phyloP scores from a whole-genome alignment of 192 early-diverging fungal species.

The Coemansia sp. region DNA sequence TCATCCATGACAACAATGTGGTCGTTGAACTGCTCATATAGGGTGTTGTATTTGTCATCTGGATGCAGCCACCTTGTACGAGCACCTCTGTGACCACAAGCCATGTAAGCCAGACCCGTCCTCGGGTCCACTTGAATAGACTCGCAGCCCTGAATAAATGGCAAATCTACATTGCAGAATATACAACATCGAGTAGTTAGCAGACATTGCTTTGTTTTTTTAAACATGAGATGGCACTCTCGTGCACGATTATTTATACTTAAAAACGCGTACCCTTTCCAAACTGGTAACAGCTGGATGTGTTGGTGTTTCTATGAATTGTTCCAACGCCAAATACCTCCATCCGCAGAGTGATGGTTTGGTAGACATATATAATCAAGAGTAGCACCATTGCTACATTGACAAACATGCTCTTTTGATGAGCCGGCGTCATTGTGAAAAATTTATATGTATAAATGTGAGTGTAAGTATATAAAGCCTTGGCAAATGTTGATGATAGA shows the following conservation, averaged over 20 bases:
- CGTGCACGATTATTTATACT: neutral
- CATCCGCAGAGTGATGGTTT: slow-evolving; percentile 12
- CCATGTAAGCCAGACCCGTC: slow-evolving; percentile 53
- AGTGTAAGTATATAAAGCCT: neutral
- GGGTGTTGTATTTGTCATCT: slow-evolving; percentile 8
- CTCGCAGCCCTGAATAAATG: slow-evolving; percentile 55
- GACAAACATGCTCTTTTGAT: slow-evolving; percentile 28
- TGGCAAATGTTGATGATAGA: neutral
- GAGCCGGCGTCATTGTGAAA: neutral
- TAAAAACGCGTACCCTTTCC: slow-evolving; percentile 34
- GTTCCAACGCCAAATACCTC: slow-evolving; percentile 41
- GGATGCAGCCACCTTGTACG: slow-evolving; percentile 54
- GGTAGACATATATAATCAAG: slow-evolving; percentile 18
- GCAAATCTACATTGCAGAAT: slow-evolving; percentile 20
- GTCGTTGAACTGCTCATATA: slow-evolving; percentile 27
- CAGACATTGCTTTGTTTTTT: neutral
- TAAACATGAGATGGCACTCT: neutral
- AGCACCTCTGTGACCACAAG: slow-evolving; percentile 51
- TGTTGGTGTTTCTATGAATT: slow-evolving; percentile 19
- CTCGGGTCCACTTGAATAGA: slow-evolving; percentile 55
- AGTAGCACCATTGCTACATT: slow-evolving; percentile 19
- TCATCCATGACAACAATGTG: slow-evolving; percentile 52
- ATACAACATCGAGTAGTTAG: neutral
- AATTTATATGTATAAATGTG: neutral
- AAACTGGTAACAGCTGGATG: slow-evolving; percentile 31